phyloP scores from a whole-genome alignment of 78 protist genomes.

The Anaeramoeba ignava region DNA sequence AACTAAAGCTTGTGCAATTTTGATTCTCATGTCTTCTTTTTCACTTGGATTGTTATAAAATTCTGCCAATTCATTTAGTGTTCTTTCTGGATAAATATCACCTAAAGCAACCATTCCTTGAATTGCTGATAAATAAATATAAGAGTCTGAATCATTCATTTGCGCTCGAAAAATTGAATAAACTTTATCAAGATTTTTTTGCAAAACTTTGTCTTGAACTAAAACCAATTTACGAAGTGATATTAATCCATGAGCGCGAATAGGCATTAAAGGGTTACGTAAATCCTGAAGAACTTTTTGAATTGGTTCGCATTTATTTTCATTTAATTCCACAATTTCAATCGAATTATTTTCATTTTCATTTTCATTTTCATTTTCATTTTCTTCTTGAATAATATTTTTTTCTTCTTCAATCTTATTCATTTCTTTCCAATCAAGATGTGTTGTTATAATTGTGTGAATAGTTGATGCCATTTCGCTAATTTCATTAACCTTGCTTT shows the following conservation, averaged over 20 bases:
- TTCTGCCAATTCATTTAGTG: background rate
- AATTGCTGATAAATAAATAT: background rate
- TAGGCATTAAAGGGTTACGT: background rate
- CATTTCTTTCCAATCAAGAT: background rate
- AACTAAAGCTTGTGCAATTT: background rate
- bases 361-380: background rate
- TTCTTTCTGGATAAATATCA: background rate
- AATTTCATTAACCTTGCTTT: background rate
- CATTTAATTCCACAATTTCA: too few species aligned
- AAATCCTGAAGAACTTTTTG: background rate
- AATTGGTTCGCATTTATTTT: too few species aligned
- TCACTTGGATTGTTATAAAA: background rate
- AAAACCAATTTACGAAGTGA: background rate
- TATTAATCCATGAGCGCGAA: background rate
- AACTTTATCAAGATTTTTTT: background rate
- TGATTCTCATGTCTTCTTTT: background rate
- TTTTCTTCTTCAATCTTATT: background rate
- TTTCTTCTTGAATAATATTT: constrained; percentile 1
- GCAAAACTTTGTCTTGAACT: background rate
- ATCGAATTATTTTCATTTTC: background rate
- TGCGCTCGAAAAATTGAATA: background rate
- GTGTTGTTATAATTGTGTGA: background rate
- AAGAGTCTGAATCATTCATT: background rate
- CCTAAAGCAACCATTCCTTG: background rate
- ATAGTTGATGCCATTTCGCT: background rate